Evolutionary conservation across 1,284 basidiomycete genomes (phyloP).

Genomic region (Apiotrichum akiyoshidainum): DNA sequence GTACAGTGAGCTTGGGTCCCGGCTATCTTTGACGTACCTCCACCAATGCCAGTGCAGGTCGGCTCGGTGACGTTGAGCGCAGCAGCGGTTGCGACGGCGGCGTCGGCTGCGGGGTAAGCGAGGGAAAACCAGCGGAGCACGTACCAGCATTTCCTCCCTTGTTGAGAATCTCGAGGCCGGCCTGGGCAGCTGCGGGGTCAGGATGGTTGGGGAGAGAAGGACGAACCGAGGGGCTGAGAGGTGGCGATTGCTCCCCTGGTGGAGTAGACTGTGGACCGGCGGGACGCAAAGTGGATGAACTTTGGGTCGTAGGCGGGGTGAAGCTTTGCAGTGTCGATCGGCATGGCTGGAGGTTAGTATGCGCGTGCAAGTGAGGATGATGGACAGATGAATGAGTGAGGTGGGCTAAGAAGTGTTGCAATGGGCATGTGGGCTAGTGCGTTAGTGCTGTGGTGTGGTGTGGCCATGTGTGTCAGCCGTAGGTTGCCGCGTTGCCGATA

Average conservation of each 20-base stretch:
- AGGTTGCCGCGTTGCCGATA: no score
- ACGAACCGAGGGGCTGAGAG: slow-evolving; percentile 70
- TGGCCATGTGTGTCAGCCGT: no score
- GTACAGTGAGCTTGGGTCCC: background rate
- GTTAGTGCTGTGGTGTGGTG: no score
- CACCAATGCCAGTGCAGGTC: slow-evolving; percentile 52
- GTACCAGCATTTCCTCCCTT: slow-evolving; percentile 78
- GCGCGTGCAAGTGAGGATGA: background rate
- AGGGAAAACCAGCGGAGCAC: background rate
- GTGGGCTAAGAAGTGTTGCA: background rate
- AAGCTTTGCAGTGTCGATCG: slow-evolving; percentile 38
- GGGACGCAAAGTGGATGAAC: slow-evolving; percentile 40
- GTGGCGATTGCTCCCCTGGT: slow-evolving; percentile 79
- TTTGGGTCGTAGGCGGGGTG: slow-evolving; percentile 43
- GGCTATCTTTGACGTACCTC: slow-evolving; percentile 39
- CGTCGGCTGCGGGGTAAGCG: slow-evolving; percentile 56
- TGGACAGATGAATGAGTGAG: no score
- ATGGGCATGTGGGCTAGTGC: no score
- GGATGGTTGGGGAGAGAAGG: background rate
- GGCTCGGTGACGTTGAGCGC: slow-evolving; percentile 82
- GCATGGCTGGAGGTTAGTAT: slow-evolving; percentile 27
- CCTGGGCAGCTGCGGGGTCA: slow-evolving; percentile 59
- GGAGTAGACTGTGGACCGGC: slow-evolving; percentile 54
- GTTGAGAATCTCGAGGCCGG: slow-evolving; percentile 76
- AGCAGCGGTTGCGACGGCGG: slow-evolving; percentile 74